A percentile compares a stretch with the other conserved stretches of the same genome.
Conservation (phyloP, 805 yeast species). For the Suhomyces xylopsoci region DNA sequence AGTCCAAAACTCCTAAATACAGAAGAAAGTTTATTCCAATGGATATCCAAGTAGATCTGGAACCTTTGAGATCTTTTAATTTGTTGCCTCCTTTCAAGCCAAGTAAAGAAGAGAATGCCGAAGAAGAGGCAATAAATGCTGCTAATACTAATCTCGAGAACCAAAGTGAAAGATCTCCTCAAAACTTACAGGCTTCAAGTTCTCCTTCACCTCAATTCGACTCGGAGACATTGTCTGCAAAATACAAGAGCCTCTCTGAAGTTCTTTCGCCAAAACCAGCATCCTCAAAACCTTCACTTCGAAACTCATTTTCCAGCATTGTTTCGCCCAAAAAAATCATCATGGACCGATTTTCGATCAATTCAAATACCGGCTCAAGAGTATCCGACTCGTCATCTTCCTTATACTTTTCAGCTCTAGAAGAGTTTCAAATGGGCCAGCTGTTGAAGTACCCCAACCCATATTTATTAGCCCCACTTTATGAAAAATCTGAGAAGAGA, state of each 20-base stretch:
- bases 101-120: background rate
- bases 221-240: background rate
- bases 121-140: background rate
- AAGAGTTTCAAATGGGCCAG: background rate
- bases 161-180: background rate
- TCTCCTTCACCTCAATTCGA: background rate
- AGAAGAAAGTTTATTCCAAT: conserved; percentile 10
- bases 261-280: background rate
- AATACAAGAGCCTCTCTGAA: background rate
- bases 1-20: background rate
- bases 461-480: background rate
- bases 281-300: background rate
- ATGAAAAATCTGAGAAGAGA: conserved; percentile 1
- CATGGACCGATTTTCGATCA: background rate
- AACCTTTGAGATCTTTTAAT: background rate
- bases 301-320: conserved; percentile 1
- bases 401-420: conserved; percentile 1
- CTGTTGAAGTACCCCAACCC: background rate
- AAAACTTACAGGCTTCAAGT: background rate
- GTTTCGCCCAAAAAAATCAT: background rate
- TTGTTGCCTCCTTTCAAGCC: conserved; percentile 5
- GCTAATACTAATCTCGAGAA: no score
- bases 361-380: background rate
- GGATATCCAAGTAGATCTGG: conserved; percentile 3
- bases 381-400: background rate